A percentile compares a stretch with the other conserved stretches of the same genome.
Conservation (phyloP, 2,329 filamentous ascomycete genomes). For the Botryosphaeria dothidea region DNA sequence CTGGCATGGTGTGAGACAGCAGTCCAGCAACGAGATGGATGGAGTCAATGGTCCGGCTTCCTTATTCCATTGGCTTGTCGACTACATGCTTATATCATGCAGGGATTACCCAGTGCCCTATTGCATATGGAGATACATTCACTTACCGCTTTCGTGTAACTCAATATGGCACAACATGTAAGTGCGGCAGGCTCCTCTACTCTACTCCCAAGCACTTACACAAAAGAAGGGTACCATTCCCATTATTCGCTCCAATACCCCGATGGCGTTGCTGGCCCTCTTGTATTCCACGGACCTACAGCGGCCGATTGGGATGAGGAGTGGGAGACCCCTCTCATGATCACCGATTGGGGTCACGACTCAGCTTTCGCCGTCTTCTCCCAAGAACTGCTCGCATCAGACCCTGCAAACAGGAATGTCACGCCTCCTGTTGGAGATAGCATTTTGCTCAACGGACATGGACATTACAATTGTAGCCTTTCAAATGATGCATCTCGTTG, state of each 20-base stretch:
- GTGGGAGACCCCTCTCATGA: slow-evolving; percentile 56
- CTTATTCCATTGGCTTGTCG: not conserved
- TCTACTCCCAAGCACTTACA: not conserved
- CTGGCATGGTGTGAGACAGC: slow-evolving; percentile 36
- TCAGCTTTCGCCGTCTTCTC: slow-evolving; percentile 16
- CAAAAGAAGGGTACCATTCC: slow-evolving; percentile 36
- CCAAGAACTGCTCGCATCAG: not conserved
- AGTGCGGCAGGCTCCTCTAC: not conserved
- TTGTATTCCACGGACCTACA: slow-evolving; percentile 45
- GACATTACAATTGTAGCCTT: slow-evolving; percentile 1
- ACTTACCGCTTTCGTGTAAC: slow-evolving; percentile 32
- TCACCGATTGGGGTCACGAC: slow-evolving; percentile 64
- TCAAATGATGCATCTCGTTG: not conserved
- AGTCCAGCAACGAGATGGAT: slow-evolving; percentile 35
- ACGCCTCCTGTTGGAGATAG: slow-evolving; percentile 1
- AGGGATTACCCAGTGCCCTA: slow-evolving; percentile 36
- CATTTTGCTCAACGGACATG: slow-evolving; percentile 15
- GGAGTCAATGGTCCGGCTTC: slow-evolving; percentile 28
- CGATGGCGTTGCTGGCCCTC: slow-evolving; percentile 43
- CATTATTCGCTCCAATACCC: slow-evolving; percentile 47
- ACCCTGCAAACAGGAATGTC: not conserved
- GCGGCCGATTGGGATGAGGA: slow-evolving; percentile 59
- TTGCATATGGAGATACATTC: slow-evolving; percentile 32
- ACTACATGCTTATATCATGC: slow-evolving; percentile 16
- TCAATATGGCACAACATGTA: slow-evolving; percentile 37